Conservation (phyloP, 2,329 filamentous ascomycete genomes). For the Didymella glomerata region DNA sequence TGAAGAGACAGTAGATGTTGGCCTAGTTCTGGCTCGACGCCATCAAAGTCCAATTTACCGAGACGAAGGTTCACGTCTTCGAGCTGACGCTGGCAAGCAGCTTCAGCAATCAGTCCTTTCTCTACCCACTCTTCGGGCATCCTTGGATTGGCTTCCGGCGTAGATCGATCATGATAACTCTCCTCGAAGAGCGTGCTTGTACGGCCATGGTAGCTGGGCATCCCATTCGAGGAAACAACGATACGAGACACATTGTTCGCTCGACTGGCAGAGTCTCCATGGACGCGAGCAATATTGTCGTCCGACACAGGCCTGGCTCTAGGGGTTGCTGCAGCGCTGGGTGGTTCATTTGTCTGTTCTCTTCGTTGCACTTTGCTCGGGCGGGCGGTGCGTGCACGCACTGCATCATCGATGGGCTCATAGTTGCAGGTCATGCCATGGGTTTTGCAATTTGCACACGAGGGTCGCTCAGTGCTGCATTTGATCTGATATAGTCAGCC, state of each 20-base stretch:
- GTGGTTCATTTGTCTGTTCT: conserved; percentile 10
- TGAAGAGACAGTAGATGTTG: conserved; percentile 62
- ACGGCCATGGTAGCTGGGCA: conserved; percentile 60
- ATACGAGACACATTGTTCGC: conserved; percentile 50
- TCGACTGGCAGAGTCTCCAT: conserved; percentile 13
- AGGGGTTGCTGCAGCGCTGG: background rate
- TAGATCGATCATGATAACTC: conserved; percentile 30
- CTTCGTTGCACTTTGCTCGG: conserved; percentile 30
- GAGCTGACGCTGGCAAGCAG: conserved; percentile 59
- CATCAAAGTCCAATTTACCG: conserved; percentile 64
- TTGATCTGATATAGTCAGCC: conserved; percentile 53
- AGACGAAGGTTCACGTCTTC: conserved; percentile 59
- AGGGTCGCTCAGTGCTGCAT: conserved; percentile 58
- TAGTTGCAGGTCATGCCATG: conserved; percentile 58
- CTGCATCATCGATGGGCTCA: conserved; percentile 44
- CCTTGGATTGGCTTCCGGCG: conserved; percentile 28
- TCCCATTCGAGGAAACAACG: conserved; percentile 51
- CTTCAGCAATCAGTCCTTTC: conserved; percentile 58
- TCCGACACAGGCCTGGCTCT: conserved; percentile 11
- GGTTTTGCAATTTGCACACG: conserved; percentile 58
- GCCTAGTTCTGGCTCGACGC: conserved; percentile 61
- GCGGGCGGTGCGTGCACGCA: conserved; percentile 25
- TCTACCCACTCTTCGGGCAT: conserved; percentile 54
- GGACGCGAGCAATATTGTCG: conserved; percentile 9
- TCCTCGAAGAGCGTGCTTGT: conserved; percentile 61